Percentiles rank a stretch among this genome's conserved stretches.
Evolutionary conservation across 2,329 filamentous ascomycete genomes (phyloP).

Genomic region (Aspergillus fructus): DNA sequence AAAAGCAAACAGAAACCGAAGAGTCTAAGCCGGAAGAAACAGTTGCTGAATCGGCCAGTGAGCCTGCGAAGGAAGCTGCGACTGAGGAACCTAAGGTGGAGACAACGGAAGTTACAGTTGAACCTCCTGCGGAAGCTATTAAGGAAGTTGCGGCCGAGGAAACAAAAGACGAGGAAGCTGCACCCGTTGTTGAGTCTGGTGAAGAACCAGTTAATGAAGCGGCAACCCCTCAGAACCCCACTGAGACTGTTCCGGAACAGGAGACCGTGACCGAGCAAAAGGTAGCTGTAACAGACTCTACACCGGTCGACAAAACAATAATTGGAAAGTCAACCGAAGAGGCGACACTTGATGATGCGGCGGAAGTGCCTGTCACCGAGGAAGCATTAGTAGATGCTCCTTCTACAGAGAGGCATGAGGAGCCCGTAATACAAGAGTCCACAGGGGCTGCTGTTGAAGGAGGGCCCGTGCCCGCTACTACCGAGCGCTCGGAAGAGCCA

Average conservation of each 20-base stretch:
- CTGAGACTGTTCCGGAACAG: slow-evolving; percentile 1
- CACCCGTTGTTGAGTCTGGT: neutral
- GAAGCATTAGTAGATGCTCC: neutral
- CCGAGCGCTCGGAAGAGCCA: neutral
- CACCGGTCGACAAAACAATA: neutral
- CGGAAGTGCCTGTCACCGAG: neutral
- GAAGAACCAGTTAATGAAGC: neutral
- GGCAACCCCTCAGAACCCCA: neutral
- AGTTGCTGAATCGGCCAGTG: neutral
- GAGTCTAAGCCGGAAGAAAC: neutral
- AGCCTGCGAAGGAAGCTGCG: slow-evolving; percentile 7
- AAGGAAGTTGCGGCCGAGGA: neutral
- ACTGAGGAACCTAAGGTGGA: slow-evolving; percentile 14
- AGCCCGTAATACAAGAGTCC: slow-evolving; percentile 3
- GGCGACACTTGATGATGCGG: slow-evolving; percentile 1
- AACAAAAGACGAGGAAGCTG: neutral
- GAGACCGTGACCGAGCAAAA: neutral
- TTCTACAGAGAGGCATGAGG: slow-evolving; percentile 2
- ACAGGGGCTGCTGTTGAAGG: neutral
- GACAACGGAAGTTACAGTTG: slow-evolving; percentile 1
- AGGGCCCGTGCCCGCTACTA: neutral
- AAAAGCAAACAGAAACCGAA: neutral
- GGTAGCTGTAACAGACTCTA: neutral
- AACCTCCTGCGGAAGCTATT: neutral
- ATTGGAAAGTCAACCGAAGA: slow-evolving; percentile 11